phyloP scores from a whole-genome alignment of 495 filamentous ascomycete genomes.

The Podospora sp. region DNA sequence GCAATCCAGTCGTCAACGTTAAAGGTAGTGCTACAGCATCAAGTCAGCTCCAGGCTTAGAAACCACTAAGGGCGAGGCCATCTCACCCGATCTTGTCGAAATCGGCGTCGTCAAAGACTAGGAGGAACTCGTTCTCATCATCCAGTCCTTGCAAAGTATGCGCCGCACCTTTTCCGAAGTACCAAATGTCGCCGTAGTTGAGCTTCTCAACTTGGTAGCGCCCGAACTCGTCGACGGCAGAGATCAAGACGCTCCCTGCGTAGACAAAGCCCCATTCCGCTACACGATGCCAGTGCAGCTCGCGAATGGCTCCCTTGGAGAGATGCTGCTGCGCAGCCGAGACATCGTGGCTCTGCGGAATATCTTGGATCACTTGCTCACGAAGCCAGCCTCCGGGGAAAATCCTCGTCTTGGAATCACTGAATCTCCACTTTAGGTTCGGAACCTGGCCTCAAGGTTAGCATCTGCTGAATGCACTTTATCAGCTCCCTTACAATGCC shows the following conservation, averaged over 20 bases:
- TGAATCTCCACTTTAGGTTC: conserved; percentile 69
- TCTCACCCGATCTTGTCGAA: conserved; percentile 49
- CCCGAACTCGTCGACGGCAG: conserved; percentile 63
- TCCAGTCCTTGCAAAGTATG: conserved; percentile 61
- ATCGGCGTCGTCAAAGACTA: conserved; percentile 66
- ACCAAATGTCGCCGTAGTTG: conserved; percentile 64
- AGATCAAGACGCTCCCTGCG: conserved; percentile 56
- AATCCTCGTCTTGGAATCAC: conserved; percentile 61
- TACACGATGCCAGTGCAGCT: conserved; percentile 68
- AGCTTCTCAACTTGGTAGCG: conserved; percentile 57
- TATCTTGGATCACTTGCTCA: conserved; percentile 62
- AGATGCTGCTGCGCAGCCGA: conserved; percentile 66
- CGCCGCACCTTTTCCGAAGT: conserved; percentile 64
- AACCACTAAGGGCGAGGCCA: background rate
- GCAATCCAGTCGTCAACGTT: conserved; percentile 67
- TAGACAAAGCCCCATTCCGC: conserved; percentile 70
- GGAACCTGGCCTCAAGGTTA: background rate
- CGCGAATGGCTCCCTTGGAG: conserved; percentile 62
- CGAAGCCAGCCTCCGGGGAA: conserved; percentile 65
- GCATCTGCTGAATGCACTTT: background rate
- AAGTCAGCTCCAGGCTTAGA: conserved; percentile 4
- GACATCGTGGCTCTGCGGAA: conserved; percentile 64
- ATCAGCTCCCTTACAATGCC: conserved; percentile 64
- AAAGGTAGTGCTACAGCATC: conserved; percentile 56
- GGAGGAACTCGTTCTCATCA: conserved; percentile 66